phyloP scores from a whole-genome alignment of 83 land plant genomes.

The Larix sibirica region DNA sequence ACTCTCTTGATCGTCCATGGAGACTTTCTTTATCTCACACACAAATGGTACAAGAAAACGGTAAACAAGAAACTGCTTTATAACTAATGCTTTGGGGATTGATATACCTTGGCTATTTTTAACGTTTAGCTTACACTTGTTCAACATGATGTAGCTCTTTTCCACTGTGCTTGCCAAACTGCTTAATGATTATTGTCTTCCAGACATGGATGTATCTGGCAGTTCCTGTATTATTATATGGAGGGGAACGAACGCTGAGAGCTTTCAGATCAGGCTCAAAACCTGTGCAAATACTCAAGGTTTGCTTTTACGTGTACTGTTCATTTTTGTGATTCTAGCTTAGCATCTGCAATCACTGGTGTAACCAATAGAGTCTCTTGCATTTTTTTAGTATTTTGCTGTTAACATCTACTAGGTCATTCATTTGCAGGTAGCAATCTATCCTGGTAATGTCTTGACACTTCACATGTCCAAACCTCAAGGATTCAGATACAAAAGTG shows the following conservation, averaged over 20 bases:
- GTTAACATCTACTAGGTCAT: background rate
- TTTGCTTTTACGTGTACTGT: background rate
- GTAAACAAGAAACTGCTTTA: conserved; percentile 28
- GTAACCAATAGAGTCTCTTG: background rate
- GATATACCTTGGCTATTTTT: background rate
- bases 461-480: conserved; percentile 79
- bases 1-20: conserved; percentile 70
- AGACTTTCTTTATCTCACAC: conserved; percentile 49
- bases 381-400: background rate
- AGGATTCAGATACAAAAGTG: conserved; percentile 76
- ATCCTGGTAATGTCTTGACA: conserved; percentile 86
- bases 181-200: conserved; percentile 11
- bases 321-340: background rate
- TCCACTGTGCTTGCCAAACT: background rate
- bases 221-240: conserved; percentile 67
- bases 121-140: background rate
- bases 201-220: conserved; percentile 93
- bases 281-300: conserved; percentile 62
- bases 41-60: conserved; percentile 57
- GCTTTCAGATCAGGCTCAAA: conserved; percentile 40
- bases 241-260: conserved; percentile 61
- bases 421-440: conserved; percentile 59
- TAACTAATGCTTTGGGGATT: background rate
- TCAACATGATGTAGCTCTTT: background rate
- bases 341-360: background rate